A percentile compares a stretch with the other conserved stretches of the same genome.
Evolutionary conservation across 495 filamentous ascomycete species (phyloP).

Genomic region (Friedmanniomyces endolithicus): DNA sequence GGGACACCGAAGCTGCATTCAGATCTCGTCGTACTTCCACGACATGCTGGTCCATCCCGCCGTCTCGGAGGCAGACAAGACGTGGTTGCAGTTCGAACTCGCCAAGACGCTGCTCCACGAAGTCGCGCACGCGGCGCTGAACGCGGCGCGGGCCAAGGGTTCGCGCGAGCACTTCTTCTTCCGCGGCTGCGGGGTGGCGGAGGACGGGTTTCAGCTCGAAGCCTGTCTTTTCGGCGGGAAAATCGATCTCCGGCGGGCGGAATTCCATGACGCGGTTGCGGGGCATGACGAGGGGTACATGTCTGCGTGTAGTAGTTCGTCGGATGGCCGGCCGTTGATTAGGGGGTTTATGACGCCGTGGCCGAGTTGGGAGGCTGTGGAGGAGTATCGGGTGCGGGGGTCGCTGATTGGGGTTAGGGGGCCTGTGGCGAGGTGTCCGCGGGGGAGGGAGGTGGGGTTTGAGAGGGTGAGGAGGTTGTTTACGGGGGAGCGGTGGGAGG

Average conservation of each 20-base stretch:
- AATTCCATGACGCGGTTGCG: background rate
- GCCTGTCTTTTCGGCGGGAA: background rate
- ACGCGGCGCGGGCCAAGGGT: background rate
- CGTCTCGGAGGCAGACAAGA: background rate
- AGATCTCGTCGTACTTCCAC: constrained; percentile 2
- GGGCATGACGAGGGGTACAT: background rate
- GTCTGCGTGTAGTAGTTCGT: too few species aligned
- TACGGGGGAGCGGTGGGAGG: background rate
- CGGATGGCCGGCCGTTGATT: background rate
- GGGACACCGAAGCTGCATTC: background rate
- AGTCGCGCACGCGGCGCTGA: background rate
- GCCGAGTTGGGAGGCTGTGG: background rate
- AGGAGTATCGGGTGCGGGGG: background rate
- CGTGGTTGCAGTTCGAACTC: background rate
- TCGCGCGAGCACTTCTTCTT: background rate
- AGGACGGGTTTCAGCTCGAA: constrained; percentile 1
- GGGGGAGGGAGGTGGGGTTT: background rate
- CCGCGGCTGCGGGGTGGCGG: background rate
- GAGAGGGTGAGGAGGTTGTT: background rate
- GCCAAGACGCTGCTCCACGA: constrained; percentile 1
- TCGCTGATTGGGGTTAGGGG: background rate
- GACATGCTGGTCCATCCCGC: background rate
- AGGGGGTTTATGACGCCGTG: background rate
- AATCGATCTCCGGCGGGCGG: background rate
- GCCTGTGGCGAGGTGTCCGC: background rate